Evolutionary conservation across 2,329 filamentous ascomycete genomes (phyloP), one percentile per base, ranked within the genome.

Genomic region (Colletotrichum cuscutae): DNA sequence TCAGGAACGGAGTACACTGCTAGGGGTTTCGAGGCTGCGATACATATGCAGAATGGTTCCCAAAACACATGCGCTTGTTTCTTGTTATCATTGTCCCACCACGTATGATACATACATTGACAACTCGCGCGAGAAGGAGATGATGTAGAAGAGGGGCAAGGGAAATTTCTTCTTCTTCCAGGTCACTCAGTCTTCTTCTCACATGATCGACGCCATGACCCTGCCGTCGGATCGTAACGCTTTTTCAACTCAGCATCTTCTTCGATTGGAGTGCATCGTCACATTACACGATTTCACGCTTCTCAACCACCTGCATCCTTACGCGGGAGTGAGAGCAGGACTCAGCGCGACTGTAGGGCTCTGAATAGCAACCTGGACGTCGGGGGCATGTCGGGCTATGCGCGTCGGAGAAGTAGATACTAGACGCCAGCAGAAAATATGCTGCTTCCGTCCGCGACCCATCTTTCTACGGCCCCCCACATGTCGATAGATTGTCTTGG

Each of bases 361-460:
- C 65, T 79, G 78, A 75, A 87, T 86, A 76, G 86, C 85, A 75
- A 86, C 79, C 37, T 82, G 79, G 71, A 87, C 85, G n/a, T 86
- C 85, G 0, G 85, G 6, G 83, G 75, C 87, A 83, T n/a, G 75
- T 78, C 9, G 64, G 66, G 49, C 46, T 71, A 46, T 65, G 71
- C 30, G 49, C 67, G 11, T 71, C 67, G 24, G 65, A 62, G 53
- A 67, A 64, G 30, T 52, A 59, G 56, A 78, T 76, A 49, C 74
- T 52, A 59, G 58, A 78, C 77, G 54, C 75, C 75, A 11, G 74
- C 73, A 28, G 75, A 77, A 79, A 4, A 77, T 35, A 66, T 60
- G 53, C 70, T 62, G 58, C 73, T 75, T 65, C 77, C 75, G 59
- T 73, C 73, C n/a, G 76, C 77, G 42, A 79, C 71, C n/a, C 74